phyloP scores from a whole-genome alignment of 2,329 filamentous ascomycete genomes.

The Ramularia collo-cygni region DNA sequence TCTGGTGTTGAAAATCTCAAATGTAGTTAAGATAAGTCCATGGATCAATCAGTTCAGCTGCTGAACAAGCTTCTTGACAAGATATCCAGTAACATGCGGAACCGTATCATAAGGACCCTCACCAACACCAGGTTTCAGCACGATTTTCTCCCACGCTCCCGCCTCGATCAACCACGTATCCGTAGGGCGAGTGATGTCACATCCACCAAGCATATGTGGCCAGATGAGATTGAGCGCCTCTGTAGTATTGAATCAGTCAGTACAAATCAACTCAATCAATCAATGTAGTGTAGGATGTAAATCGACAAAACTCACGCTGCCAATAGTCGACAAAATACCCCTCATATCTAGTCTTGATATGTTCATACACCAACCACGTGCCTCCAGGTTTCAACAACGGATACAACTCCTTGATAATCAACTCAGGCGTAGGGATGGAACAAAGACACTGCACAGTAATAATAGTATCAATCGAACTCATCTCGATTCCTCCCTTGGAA shows the following conservation, averaged over 20 bases:
- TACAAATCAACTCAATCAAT: no score
- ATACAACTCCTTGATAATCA: conserved; percentile 51
- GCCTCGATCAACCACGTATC: conserved; percentile 31
- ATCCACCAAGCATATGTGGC: conserved; percentile 32
- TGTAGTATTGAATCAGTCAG: conserved; percentile 10
- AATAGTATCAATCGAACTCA: conserved; percentile 51
- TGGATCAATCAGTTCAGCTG: no score
- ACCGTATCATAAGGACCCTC: conserved; percentile 31
- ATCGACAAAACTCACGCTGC: conserved; percentile 29
- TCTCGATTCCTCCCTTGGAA: conserved; percentile 40
- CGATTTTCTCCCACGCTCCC: conserved; percentile 30
- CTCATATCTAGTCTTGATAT: conserved; percentile 41
- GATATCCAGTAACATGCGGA: conserved; percentile 29
- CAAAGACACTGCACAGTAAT: conserved; percentile 57
- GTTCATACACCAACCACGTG: conserved; percentile 58
- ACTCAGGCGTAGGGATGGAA: conserved; percentile 54
- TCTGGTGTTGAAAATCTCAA: no score
- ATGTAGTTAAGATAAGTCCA: no score
- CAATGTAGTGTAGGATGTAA: no score
- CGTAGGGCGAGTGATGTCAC: conserved; percentile 29
- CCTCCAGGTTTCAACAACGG: conserved; percentile 54
- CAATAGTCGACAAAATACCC: conserved; percentile 28
- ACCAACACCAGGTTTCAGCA: conserved; percentile 23
- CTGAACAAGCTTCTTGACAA: conserved; percentile 23
- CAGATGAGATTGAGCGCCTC: conserved; percentile 28